phyloP scores from a whole-genome alignment of 1,284 basidiomycete genomes.

The Coniferiporia sulphurascens region DNA sequence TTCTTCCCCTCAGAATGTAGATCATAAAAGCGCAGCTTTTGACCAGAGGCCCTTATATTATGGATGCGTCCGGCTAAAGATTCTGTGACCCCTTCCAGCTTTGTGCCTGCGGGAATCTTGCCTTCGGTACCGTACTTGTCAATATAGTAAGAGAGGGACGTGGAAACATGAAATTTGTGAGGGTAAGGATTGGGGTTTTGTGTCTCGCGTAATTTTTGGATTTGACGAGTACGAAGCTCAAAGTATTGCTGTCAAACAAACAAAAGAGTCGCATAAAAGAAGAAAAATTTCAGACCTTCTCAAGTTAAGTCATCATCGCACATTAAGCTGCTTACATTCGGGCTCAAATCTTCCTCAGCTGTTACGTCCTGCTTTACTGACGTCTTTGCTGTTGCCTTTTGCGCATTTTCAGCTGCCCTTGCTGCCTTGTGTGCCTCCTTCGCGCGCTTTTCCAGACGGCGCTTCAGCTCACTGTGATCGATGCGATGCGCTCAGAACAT shows the following conservation, averaged over 20 bases:
- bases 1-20: slow-evolving; percentile 89
- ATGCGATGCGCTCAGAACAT: slow-evolving; percentile 23
- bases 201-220: slow-evolving; percentile 82
- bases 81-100: slow-evolving; percentile 47
- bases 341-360: slow-evolving; percentile 75
- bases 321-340: slow-evolving; percentile 54
- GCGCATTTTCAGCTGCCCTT: slow-evolving; percentile 54
- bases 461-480: slow-evolving; percentile 79
- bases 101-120: slow-evolving; percentile 59
- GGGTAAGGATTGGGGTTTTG: slow-evolving; percentile 93
- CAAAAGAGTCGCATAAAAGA: slow-evolving; percentile 1
- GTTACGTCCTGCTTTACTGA: slow-evolving; percentile 37
- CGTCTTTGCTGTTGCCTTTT: slow-evolving; percentile 25
- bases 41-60: slow-evolving; percentile 80
- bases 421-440: slow-evolving; percentile 83
- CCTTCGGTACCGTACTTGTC: slow-evolving; percentile 71
- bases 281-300: background rate
- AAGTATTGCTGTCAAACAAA: slow-evolving; percentile 79
- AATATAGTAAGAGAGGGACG: slow-evolving; percentile 78
- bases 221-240: slow-evolving; percentile 86
- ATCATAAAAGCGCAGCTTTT: slow-evolving; percentile 95
- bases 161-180: slow-evolving; percentile 95
- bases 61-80: slow-evolving; percentile 87
- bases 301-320: too few relatives aligned
- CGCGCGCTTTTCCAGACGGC: slow-evolving; percentile 80